Evolutionary conservation across 1,284 basidiomycete genomes (phyloP).

Genomic region (Schizopora paradoxa): DNA sequence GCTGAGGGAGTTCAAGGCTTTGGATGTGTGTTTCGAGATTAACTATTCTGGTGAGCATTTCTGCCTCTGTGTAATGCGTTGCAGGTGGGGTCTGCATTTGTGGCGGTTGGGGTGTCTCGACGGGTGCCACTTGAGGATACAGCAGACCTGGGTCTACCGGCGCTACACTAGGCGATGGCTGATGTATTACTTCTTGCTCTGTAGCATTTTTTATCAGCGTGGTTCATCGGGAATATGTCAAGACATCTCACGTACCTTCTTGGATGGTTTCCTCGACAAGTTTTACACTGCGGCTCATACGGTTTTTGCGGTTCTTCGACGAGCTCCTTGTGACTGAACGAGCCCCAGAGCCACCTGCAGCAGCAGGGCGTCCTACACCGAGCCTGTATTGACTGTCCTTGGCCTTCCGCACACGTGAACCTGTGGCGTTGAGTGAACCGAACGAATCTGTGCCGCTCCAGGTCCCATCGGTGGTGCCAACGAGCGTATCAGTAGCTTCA

Average conservation of each 20-base stretch:
- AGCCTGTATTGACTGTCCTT: constrained; percentile 63
- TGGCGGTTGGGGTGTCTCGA: neutral
- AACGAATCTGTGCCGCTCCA: too few species aligned
- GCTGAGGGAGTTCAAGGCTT: constrained; percentile 8
- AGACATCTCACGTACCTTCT: constrained; percentile 28
- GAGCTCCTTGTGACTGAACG: constrained; percentile 55
- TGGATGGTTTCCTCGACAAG: constrained; percentile 54
- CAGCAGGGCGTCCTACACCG: constrained; percentile 65
- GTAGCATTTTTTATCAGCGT: constrained; percentile 1
- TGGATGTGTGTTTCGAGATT: constrained; percentile 11
- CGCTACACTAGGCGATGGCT: too few species aligned
- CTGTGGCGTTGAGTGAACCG: constrained; percentile 20
- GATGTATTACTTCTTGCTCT: neutral
- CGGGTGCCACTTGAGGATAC: too few species aligned
- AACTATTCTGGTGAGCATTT: constrained; percentile 6
- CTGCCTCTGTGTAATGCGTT: neutral
- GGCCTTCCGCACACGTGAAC: constrained; percentile 53
- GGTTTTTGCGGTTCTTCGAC: constrained; percentile 43
- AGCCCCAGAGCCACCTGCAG: constrained; percentile 57
- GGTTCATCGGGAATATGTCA: neutral
- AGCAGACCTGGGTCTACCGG: too few species aligned
- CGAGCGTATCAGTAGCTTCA: neutral
- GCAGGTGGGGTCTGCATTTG: neutral
- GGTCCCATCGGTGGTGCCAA: neutral
- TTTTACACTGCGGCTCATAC: constrained; percentile 43